Conservation (phyloP, 116 monocot genomes). For the Iris pallida region DNA sequence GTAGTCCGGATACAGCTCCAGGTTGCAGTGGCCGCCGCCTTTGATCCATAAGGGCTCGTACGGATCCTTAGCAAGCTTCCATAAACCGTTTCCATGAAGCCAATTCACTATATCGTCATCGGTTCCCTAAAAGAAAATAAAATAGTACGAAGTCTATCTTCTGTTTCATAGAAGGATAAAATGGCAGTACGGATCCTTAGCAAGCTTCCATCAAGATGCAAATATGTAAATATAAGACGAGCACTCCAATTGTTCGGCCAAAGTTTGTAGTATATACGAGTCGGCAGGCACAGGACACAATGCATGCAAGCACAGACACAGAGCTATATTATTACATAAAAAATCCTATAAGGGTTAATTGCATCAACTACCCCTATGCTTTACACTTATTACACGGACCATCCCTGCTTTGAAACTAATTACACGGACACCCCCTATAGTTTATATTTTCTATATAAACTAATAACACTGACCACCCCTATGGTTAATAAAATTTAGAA, state of each 20-base stretch:
- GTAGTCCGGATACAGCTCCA: slow-evolving; percentile 67
- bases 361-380: no score
- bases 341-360: no score
- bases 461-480: no score
- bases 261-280: no score
- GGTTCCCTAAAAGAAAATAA: slow-evolving; percentile 33
- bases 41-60: slow-evolving; percentile 82
- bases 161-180: neutral
- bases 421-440: no score
- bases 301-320: no score
- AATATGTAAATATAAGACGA: neutral
- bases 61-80: slow-evolving; percentile 52
- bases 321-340: no score
- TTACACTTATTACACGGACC: no score
- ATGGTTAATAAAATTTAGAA: no score
- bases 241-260: neutral
- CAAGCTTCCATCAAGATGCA: neutral
- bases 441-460: no score
- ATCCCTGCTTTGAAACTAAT: no score
- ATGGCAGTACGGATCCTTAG: neutral
- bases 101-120: slow-evolving; percentile 73
- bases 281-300: no score
- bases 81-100: slow-evolving; percentile 54
- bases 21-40: slow-evolving; percentile 71
- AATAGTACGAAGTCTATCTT: neutral